Percentiles rank a stretch among this genome's conserved stretches.
Conservation (phyloP, 1,284 basidiomycete species). For the Trichosporon coremiiforme region DNA sequence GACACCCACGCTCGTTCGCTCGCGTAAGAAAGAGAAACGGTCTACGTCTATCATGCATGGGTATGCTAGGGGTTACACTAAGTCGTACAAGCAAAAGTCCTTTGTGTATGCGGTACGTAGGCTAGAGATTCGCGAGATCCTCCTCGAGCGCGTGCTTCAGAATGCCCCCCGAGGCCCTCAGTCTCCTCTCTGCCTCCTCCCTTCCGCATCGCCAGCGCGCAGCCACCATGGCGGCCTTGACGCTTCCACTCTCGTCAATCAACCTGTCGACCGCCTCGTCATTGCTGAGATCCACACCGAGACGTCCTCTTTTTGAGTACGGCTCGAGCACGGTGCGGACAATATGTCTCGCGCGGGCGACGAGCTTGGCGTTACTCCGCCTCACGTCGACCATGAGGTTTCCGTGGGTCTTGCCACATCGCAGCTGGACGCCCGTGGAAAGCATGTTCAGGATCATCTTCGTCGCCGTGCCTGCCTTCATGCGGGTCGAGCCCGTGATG, state of each 20-base stretch:
- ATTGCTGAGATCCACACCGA: constrained; percentile 17
- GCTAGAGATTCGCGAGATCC: not conserved
- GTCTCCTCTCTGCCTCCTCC: constrained; percentile 23
- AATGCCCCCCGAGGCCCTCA: constrained; percentile 24
- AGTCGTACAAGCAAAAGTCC: not conserved
- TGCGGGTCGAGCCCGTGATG: constrained; percentile 35
- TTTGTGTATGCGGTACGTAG: no score
- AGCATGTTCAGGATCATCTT: constrained; percentile 40
- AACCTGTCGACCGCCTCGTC: constrained; percentile 29
- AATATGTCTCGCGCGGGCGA: constrained; percentile 25
- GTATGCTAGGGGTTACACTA: not conserved
- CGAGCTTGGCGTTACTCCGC: constrained; percentile 27
- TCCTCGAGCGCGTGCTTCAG: constrained; percentile 27
- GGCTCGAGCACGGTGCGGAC: constrained; percentile 27
- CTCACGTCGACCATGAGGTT: constrained; percentile 33
- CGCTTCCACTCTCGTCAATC: constrained; percentile 29
- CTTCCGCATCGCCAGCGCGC: constrained; percentile 29
- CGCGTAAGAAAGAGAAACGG: no score
- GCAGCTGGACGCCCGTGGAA: constrained; percentile 30
- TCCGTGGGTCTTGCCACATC: constrained; percentile 35
- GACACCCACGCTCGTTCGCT: no score
- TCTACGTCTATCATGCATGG: not conserved
- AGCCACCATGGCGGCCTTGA: constrained; percentile 32
- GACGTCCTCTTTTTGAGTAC: not conserved
- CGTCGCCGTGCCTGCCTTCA: constrained; percentile 35